Evolutionary conservation across 2,329 filamentous ascomycete genomes (phyloP), one percentile per base, ranked within the genome.

Genomic region (Leptographium radiaticola): DNA sequence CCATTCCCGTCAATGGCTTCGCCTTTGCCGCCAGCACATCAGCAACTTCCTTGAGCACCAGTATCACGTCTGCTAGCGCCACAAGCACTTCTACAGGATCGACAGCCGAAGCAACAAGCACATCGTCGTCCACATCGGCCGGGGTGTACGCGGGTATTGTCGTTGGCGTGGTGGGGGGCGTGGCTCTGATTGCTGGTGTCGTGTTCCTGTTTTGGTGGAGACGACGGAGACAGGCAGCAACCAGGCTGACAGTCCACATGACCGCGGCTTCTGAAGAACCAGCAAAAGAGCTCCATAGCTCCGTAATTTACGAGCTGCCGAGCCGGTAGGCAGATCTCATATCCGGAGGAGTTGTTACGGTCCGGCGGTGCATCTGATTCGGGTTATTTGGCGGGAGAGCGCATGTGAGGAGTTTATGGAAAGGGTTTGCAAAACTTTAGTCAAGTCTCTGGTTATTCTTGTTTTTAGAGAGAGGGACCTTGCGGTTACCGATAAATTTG

Each of bases 1-100:
- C 55, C 31, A 52, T 56, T 18, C 55, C 55, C 12, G 49, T 54
- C 49, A 56, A 56, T 38, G 52, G 55, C 44, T 56, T 54, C 18
- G 18, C 30, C 6, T 36, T 55, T 34, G 34, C 42, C 6, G 9
- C 8, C n/a, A 34, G 6, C 11, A 30, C 16, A 45, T 20, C 8
- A 34, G 33, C 33, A 6, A 11, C 7, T 34, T 7, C 7, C 33
- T 7, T 6, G 7, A 11, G 33, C 33, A 34, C 52, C 15, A 8
- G 20, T 15, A 2, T 33, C 5, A 15, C 33, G n/a, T 16, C 33
- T 16, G 13, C 6, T 6, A 50, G 45, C 1, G 5, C 33, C 18
- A 4, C 45, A 12, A 34, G 7, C 7, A 34, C 33, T 11, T 45
- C 42, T 4, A 18, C 16, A 4, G 38, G 38, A 34, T 7, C 45